These are phyloP conservation scores for Mycena amicta DNA, from an alignment of 768 basidiomycete genomes.

Conservation along the genomic window DNA sequence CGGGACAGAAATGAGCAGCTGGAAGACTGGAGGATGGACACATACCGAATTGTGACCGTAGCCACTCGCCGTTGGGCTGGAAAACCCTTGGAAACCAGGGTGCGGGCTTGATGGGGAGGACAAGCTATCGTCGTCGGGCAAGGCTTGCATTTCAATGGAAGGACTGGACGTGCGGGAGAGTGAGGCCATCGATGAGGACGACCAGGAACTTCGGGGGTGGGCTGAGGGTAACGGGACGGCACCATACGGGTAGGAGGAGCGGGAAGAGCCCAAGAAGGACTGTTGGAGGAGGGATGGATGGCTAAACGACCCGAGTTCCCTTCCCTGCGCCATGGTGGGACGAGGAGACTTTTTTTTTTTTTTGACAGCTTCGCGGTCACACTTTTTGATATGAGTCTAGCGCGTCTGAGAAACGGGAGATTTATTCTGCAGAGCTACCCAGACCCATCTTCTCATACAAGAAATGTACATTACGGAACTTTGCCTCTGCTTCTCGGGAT, in stretches of 20 bases:
- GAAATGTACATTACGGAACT: not conserved
- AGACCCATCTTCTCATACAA: not conserved
- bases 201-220: too few species aligned
- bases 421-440: not conserved
- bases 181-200: too few species aligned
- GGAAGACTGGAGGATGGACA: too few species aligned
- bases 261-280: not conserved
- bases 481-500: not conserved
- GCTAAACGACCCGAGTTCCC: not conserved
- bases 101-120: too few species aligned
- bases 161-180: too few species aligned
- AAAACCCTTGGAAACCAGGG: too few species aligned
- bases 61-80: too few species aligned
- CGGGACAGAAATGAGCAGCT: too few species aligned
- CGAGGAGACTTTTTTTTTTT: not conserved
- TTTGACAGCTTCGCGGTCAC: not conserved
- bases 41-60: too few species aligned
- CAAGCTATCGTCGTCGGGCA: too few species aligned
- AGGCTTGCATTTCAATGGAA: too few species aligned
- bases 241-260: not conserved
- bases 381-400: not conserved
- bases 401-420: not conserved
- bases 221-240: too few species aligned
- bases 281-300: not conserved
- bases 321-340: not conserved